Evolutionary conservation across 2,329 filamentous ascomycete genomes (phyloP).

Genomic region (Talaromyces amestolkiae): DNA sequence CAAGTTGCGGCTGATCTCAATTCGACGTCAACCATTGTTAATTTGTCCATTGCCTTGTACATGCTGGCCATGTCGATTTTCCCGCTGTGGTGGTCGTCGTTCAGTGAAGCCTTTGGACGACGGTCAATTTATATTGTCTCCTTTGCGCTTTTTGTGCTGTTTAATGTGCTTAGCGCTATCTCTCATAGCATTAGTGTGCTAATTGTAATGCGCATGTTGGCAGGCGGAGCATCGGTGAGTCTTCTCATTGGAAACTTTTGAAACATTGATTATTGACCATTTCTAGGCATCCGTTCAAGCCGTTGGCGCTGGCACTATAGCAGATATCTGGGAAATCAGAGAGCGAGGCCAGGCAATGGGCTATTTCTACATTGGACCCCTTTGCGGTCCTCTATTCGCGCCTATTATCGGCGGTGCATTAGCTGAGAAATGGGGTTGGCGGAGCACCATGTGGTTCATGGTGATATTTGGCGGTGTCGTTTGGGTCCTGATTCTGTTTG

Average conservation of each 20-base stretch:
- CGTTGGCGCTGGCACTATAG: constrained; percentile 78
- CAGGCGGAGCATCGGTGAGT: constrained; percentile 64
- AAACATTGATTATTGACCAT: not conserved
- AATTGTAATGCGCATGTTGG: constrained; percentile 70
- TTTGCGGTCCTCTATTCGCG: constrained; percentile 70
- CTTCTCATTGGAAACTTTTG: not conserved
- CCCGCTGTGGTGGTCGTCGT: constrained; percentile 82
- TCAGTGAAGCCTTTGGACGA: constrained; percentile 69
- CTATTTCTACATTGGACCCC: constrained; percentile 75
- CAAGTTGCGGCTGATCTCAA: constrained; percentile 63
- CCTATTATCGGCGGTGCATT: constrained; percentile 75
- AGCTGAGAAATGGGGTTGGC: constrained; percentile 68
- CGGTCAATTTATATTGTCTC: constrained; percentile 76
- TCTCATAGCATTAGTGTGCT: constrained; percentile 72
- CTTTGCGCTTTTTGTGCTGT: constrained; percentile 69
- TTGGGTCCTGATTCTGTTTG: constrained; percentile 42
- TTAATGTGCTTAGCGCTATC: constrained; percentile 66
- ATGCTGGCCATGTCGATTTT: constrained; percentile 83
- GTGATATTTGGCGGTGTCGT: constrained; percentile 62
- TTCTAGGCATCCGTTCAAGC: constrained; percentile 68
- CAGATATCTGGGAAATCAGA: constrained; percentile 72
- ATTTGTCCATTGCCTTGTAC: constrained; percentile 74
- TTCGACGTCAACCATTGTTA: constrained; percentile 64
- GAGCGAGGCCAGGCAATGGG: constrained; percentile 79
- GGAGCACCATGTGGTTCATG: constrained; percentile 75